phyloP scores from a whole-genome alignment of 495 filamentous ascomycete species.

The Cercophora scortea region DNA sequence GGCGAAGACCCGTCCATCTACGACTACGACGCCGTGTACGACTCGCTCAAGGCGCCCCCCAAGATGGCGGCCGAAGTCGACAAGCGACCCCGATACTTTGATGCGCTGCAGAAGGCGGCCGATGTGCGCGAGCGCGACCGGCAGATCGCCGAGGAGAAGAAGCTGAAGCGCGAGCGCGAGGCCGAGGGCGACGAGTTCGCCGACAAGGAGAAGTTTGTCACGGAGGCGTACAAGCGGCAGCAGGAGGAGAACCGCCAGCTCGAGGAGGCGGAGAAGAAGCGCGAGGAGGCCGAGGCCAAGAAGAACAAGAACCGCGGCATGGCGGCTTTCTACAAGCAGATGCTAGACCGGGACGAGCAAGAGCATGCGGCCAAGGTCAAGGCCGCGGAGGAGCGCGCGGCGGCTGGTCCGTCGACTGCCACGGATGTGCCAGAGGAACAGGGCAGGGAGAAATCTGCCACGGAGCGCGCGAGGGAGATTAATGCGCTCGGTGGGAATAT shows the following conservation, averaged over 20 bases:
- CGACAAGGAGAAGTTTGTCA: conserved; percentile 96
- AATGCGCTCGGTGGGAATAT: conserved; percentile 62
- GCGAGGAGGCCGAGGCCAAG: conserved; percentile 62
- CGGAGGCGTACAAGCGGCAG: conserved; percentile 87
- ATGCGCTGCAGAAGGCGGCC: conserved; percentile 66
- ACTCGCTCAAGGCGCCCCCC: conserved; percentile 47
- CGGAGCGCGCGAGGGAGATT: conserved; percentile 65
- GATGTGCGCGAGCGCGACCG: conserved; percentile 84
- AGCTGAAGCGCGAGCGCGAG: conserved; percentile 79
- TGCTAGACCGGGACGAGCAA: conserved; percentile 71
- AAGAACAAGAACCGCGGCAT: conserved; percentile 66
- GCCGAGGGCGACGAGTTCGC: conserved; percentile 89
- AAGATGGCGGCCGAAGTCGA: conserved; percentile 32
- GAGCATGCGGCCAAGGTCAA: conserved; percentile 64
- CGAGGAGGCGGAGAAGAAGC: conserved; percentile 70
- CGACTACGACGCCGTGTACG: conserved; percentile 70
- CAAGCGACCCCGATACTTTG: conserved; percentile 76
- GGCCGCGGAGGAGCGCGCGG: conserved; percentile 53
- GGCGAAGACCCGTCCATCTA: conserved; percentile 60
- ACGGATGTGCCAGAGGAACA: conserved; percentile 37
- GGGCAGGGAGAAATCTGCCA: conserved; percentile 36
- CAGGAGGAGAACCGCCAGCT: conserved; percentile 73
- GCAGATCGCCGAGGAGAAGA: conserved; percentile 77
- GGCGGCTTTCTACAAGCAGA: conserved; percentile 76
- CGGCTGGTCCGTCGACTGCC: not conserved